Percentiles rank a stretch among this genome's conserved stretches.
These are phyloP conservation scores for Discostella pseudostelligera DNA, from an alignment of 108 stramenopile species.

Conservation along the genomic window DNA sequence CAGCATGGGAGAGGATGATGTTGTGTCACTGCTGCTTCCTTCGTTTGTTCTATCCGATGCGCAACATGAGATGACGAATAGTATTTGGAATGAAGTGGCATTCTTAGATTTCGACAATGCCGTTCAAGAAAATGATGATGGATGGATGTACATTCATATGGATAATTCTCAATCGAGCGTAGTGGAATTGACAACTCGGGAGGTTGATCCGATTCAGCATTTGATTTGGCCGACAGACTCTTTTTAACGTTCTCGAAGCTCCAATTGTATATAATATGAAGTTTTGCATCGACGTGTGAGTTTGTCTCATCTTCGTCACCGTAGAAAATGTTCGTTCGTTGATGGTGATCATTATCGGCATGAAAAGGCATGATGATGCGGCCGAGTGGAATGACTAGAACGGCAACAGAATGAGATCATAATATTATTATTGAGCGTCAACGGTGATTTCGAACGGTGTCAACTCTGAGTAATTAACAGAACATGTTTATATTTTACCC, in stretches of 20 bases:
- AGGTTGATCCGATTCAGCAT: conserved; percentile 33
- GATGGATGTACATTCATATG: conserved; percentile 66
- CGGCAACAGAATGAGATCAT: too few relatives aligned
- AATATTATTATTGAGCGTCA: too few relatives aligned
- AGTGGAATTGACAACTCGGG: conserved; percentile 16
- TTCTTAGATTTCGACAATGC: conserved; percentile 9
- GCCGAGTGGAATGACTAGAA: too few relatives aligned
- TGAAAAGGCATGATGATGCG: too few relatives aligned
- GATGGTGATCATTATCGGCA: too few relatives aligned
- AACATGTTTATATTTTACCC: too few relatives aligned
- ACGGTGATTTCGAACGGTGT: too few relatives aligned
- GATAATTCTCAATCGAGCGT: conserved; percentile 20
- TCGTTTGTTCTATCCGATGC: conserved; percentile 42
- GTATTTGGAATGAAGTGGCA: not conserved
- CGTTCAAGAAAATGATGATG: conserved; percentile 50
- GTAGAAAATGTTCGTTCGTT: too few relatives aligned
- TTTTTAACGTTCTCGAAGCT: conserved; percentile 49
- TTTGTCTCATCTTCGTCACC: too few relatives aligned
- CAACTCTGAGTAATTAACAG: too few relatives aligned
- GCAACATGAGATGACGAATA: conserved; percentile 12
- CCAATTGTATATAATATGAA: too few relatives aligned
- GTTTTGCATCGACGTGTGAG: too few relatives aligned
- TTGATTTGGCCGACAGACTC: conserved; percentile 78
- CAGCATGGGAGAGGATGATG: not conserved
- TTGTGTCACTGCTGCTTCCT: conserved; percentile 35